A percentile compares a stretch with the other conserved stretches of the same genome.
phyloP scores from a whole-genome alignment of 116 monocot genomes.

The Papilionanthe hybrid region DNA sequence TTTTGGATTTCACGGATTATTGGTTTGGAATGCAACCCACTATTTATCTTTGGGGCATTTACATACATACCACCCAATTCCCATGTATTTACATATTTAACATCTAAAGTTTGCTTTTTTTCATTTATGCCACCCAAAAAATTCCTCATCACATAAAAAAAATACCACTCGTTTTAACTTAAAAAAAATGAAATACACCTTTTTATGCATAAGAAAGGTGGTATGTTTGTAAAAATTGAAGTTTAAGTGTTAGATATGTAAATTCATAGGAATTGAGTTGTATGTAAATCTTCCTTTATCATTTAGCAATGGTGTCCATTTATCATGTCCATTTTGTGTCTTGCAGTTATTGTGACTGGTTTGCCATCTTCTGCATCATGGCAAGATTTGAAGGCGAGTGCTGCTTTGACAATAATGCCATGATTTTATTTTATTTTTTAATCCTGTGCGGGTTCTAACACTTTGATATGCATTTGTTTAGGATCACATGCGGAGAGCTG shows the following conservation, averaged over 20 bases:
- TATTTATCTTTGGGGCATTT: background rate
- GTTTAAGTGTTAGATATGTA: too few relatives aligned
- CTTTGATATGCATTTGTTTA: constrained; percentile 7
- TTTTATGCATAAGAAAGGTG: too few relatives aligned
- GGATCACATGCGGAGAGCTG: constrained; percentile 93
- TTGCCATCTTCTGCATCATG: constrained; percentile 78
- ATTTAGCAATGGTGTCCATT: background rate
- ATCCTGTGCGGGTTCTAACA: background rate
- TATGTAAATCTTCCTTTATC: too few relatives aligned
- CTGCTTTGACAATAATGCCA: background rate
- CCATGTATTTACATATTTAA: too few relatives aligned
- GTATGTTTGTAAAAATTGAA: too few relatives aligned
- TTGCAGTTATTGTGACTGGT: constrained; percentile 40
- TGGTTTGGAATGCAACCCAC: background rate
- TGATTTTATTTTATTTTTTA: background rate
- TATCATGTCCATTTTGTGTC: background rate
- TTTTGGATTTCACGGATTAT: background rate
- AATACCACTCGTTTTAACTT: too few relatives aligned
- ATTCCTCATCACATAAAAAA: too few relatives aligned
- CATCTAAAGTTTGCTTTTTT: too few relatives aligned
- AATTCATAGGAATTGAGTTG: too few relatives aligned
- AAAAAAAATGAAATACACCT: too few relatives aligned
- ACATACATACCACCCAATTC: too few relatives aligned
- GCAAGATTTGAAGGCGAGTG: constrained; percentile 81
- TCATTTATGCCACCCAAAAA: too few relatives aligned